Conservation (phyloP, 2,329 filamentous ascomycete species). For the Talaromyces sp. region DNA sequence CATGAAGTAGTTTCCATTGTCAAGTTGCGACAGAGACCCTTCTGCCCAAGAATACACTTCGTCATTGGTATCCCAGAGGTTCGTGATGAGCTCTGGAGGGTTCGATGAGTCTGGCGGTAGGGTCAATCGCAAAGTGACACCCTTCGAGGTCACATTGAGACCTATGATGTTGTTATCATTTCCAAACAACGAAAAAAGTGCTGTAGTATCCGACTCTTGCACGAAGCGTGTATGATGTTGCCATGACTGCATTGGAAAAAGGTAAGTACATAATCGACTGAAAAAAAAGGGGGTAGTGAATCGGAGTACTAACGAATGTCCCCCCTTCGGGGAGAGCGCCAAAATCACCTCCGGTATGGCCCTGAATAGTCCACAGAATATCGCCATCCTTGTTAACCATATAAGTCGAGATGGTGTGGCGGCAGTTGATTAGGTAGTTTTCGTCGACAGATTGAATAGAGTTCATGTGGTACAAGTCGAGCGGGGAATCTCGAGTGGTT, state of each 20-base stretch:
- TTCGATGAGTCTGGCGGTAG: background rate
- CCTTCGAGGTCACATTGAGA: slow-evolving; percentile 17
- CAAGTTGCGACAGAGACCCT: slow-evolving; percentile 24
- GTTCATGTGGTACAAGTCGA: slow-evolving; percentile 35
- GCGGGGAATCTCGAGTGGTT: slow-evolving; percentile 21
- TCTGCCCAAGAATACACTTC: slow-evolving; percentile 25
- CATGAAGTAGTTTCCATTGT: slow-evolving; percentile 22
- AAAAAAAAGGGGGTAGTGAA: background rate
- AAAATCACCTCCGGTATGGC: slow-evolving; percentile 1
- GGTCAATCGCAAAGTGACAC: background rate
- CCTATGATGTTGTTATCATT: slow-evolving; percentile 19
- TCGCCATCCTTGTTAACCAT: slow-evolving; percentile 27
- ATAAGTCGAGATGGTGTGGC: slow-evolving; percentile 31
- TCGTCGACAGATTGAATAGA: slow-evolving; percentile 27
- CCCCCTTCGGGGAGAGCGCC: background rate
- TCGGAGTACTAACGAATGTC: slow-evolving; percentile 14
- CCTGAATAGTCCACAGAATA: slow-evolving; percentile 22
- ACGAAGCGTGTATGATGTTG: slow-evolving; percentile 34
- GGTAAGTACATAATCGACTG: background rate
- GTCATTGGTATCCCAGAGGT: slow-evolving; percentile 12
- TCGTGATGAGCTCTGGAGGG: slow-evolving; percentile 1
- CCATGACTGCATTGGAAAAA: slow-evolving; percentile 18
- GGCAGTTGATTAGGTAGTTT: slow-evolving; percentile 31
- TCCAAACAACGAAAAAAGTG: slow-evolving; percentile 29
- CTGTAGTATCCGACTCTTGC: slow-evolving; percentile 28